Evolutionary conservation across 495 filamentous ascomycete species (phyloP), one percentile per base, ranked within the genome.

Genomic region (Aspergillus hancockii): DNA sequence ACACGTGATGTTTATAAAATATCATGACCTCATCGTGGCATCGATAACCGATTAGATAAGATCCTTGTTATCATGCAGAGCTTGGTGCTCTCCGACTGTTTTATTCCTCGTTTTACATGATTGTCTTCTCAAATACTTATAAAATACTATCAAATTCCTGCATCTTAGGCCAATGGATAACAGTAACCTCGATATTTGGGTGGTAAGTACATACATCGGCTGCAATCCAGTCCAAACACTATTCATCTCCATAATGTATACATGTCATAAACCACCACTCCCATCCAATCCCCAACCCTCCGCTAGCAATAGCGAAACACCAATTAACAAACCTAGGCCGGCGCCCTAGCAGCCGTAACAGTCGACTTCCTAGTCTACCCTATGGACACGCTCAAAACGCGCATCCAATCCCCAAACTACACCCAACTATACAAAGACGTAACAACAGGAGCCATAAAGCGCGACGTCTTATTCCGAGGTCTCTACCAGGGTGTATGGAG

Each of bases 401-500:
- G 92, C 16, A 80, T 93, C 28, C 92, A 97, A 64, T 89, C 87
- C 16, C 87, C 85, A 6, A 81, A 90, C 60, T 92, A 90, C 61
- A 78, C 77, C 40, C 74, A 75, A 1, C 80, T 86, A 13, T 93
- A 89, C 70, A 81, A 75, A 50, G 63, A 84, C 69, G 72, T 74
- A 10, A 72, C 79, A 0, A 83, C 78, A 14, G 76, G 81, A 21
- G 75, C 76, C 2, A 69, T 86, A 23, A 84, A 81, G 36, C 71
- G 80, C 38, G 67, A 78, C 30, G 66, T 83, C 0, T 77, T 91
- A 7, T 90, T 92, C 57, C 78, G 81, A 6, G 92, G 93, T 0
- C 63, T 96, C 14, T 96, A 97, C 64, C 92, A 96, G 72, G 92
- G 93, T 5, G 83, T 96, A 8, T 91, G 91, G 52, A 93, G 90